Evolutionary conservation across 2,329 filamentous ascomycete genomes (phyloP).

Genomic region (Neurospora sp.): DNA sequence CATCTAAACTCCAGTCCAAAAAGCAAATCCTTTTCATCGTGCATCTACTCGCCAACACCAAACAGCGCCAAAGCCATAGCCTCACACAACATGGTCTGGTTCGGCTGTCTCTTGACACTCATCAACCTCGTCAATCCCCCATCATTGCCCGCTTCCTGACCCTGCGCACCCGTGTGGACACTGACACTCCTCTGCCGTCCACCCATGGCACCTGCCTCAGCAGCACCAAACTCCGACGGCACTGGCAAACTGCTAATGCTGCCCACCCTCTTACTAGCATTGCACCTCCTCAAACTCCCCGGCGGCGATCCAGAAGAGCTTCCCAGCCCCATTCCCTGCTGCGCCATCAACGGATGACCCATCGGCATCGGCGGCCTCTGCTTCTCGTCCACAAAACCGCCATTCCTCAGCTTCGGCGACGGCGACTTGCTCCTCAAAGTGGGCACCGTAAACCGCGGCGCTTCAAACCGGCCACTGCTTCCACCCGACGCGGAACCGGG

Average conservation of each 20-base stretch:
- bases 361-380: not conserved
- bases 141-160: slow-evolving; percentile 3
- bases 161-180: slow-evolving; percentile 2
- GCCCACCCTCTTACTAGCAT: not conserved
- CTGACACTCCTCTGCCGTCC: slow-evolving; percentile 2
- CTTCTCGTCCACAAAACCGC: not conserved
- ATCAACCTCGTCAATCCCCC: slow-evolving; percentile 13
- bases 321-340: not conserved
- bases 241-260: not conserved
- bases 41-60: slow-evolving; percentile 9
- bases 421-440: not conserved
- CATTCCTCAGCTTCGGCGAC: slow-evolving; percentile 1
- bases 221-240: not conserved
- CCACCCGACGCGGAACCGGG: not conserved
- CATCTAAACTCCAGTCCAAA: not conserved
- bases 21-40: not conserved
- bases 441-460: slow-evolving; percentile 2
- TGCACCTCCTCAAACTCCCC: not conserved
- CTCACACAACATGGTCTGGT: slow-evolving; percentile 13
- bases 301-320: not conserved
- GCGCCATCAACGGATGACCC: slow-evolving; percentile 1
- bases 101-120: slow-evolving; percentile 13
- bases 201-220: not conserved
- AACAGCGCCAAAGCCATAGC: slow-evolving; percentile 17
- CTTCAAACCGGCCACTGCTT: slow-evolving; percentile 13